Evolutionary conservation across 2,329 filamentous ascomycete genomes (phyloP).

Genomic region (Aspergillus sp.): DNA sequence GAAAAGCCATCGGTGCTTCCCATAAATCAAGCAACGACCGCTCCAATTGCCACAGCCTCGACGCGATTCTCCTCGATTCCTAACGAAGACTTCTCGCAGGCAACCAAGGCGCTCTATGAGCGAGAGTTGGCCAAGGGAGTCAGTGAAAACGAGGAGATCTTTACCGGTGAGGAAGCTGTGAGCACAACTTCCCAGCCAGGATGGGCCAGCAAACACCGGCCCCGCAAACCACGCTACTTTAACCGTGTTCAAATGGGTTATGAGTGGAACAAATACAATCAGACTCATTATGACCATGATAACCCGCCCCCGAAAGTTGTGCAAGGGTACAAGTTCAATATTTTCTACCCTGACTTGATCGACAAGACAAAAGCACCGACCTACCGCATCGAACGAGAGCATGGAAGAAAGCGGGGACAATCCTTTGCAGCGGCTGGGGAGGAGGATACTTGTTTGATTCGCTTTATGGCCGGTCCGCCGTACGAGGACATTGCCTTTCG

Average conservation of each 20-base stretch:
- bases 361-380: constrained; percentile 93
- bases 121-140: constrained; percentile 89
- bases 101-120: constrained; percentile 86
- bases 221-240: constrained; percentile 93
- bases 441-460: constrained; percentile 94
- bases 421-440: constrained; percentile 92
- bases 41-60: constrained; percentile 56
- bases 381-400: constrained; percentile 92
- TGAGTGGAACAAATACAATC: constrained; percentile 99
- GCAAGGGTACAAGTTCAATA: constrained; percentile 99
- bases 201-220: constrained; percentile 82
- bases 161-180: constrained; percentile 83
- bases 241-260: constrained; percentile 99
- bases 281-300: constrained; percentile 98
- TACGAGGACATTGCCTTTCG: constrained; percentile 97
- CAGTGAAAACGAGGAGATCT: constrained; percentile 92
- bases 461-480: constrained; percentile 90
- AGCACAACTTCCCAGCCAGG: constrained; percentile 64
- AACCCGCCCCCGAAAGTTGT: constrained; percentile 98
- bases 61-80: constrained; percentile 69
- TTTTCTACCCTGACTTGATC: constrained; percentile 96
- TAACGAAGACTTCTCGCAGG: constrained; percentile 80
- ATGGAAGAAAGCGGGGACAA: constrained; percentile 84
- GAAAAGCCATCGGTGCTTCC: constrained; percentile 37
- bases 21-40: constrained; percentile 39